Evolutionary conservation across 192 early-diverging fungal genomes (phyloP).

Genomic region (Coemansia sp.): DNA sequence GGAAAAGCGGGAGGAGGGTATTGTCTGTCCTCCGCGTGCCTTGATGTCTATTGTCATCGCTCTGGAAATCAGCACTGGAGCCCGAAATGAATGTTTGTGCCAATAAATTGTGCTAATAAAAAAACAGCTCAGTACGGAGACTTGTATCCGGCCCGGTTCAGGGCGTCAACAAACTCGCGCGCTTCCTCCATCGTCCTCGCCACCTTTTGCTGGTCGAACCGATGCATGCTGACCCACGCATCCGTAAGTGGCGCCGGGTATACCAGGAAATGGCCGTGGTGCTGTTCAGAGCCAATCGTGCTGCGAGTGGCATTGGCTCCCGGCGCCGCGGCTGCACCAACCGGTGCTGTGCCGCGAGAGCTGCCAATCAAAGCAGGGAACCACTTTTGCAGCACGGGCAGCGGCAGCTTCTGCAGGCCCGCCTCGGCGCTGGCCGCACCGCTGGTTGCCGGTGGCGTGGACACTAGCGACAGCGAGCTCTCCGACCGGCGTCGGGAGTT

Average conservation of each 20-base stretch:
- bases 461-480: conserved; percentile 25
- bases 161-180: conserved; percentile 43
- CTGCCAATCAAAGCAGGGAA: conserved; percentile 29
- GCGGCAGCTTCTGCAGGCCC: conserved; percentile 30
- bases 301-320: conserved; percentile 11
- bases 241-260: conserved; percentile 42
- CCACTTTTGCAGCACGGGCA: conserved; percentile 39
- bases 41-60: background rate
- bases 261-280: conserved; percentile 20
- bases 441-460: conserved; percentile 9
- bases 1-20: background rate
- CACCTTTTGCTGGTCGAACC: conserved; percentile 31
- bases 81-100: background rate
- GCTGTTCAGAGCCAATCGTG: background rate
- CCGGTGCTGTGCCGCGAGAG: background rate
- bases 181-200: conserved; percentile 35
- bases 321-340: background rate
- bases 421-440: conserved; percentile 10
- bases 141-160: conserved; percentile 46
- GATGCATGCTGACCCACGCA: conserved; percentile 54
- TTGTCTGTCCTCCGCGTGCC: background rate
- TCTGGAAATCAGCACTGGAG: background rate
- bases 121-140: conserved; percentile 34
- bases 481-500: conserved; percentile 3
- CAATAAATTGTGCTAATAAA: too few relatives aligned